Base-by-base conservation (phyloP, 2,329 filamentous ascomycete genomes). In the Gremmenia infestans region DNA sequence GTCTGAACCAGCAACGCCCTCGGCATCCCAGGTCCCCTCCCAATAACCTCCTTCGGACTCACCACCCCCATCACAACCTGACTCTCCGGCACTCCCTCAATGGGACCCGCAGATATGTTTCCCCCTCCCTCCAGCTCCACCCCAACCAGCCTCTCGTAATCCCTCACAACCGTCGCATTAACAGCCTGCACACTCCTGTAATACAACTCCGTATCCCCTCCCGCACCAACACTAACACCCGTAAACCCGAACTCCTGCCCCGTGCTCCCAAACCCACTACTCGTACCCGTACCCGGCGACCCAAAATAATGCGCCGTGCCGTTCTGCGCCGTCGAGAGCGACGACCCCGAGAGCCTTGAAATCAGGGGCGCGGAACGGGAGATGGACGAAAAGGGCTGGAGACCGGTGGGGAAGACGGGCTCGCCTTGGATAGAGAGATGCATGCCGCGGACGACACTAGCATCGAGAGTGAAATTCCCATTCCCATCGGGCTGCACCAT, bases 281-380 rank as follows among this genome's bases (percentile, higher is more conserved):
- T 77, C 77, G 50, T 68, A 73, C 58, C 72, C 76, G 59, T 73
- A 72, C 11, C 79, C 74, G 36, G 76, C 52, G 68, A 69, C 51
- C 74, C 72, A n/a, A 76, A 72, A 67, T 83, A 88, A 32, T 67
- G 71, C 5, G 83, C 85, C 5, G 75, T 79, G 35, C 83, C 84
- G 40, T 81, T 79, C 59, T 85, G 80, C 42, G 67, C 76, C 0
- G 83, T 87, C 2, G 65, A 67, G 9, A 83, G 65, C 2, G 67
- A 63, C 0, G 76, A 71, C 6, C 75, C 76, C 17, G 65, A 58
- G 58, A 76, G 70, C 3, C 59, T 40, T 7, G 62, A 50, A 4
- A 59, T 53, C 22, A 66, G 57, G 32, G 65, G 59, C 35, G 57
- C 48, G 7, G 59, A 28, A 50, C 65, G 42, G 40, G 66, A 55